Evolutionary conservation across 2,329 filamentous ascomycete species (phyloP).

Genomic region (Penicillium sp.): DNA sequence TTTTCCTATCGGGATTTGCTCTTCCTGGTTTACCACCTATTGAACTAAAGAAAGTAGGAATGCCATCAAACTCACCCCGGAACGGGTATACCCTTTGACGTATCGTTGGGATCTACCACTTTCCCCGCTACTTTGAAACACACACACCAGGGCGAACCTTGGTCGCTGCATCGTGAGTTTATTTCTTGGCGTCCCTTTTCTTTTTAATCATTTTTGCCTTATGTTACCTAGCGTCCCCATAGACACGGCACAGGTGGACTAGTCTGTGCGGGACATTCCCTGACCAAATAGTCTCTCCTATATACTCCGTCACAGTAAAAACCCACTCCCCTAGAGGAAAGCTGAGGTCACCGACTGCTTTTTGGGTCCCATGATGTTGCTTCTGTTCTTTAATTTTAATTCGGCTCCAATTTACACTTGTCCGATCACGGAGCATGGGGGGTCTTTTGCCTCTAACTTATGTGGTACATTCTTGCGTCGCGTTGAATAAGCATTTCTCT

Average conservation of each 20-base stretch:
- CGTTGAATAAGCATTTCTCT: conserved; percentile 10
- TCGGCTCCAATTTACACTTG: conserved; percentile 2
- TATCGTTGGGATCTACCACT: conserved; percentile 27
- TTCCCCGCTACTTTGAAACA: conserved; percentile 39
- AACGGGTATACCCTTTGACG: conserved; percentile 36
- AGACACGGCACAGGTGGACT: conserved; percentile 25
- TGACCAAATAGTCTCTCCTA: conserved; percentile 1
- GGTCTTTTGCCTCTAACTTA: not conserved
- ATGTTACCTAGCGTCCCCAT: conserved; percentile 6
- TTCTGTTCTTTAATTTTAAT: not conserved
- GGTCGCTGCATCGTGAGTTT: conserved; percentile 30
- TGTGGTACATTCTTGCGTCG: conserved; percentile 1
- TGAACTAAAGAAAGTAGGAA: not conserved
- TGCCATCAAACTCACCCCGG: not conserved
- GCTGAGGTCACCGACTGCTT: conserved; percentile 23
- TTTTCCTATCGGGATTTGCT: not conserved
- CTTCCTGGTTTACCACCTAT: not conserved
- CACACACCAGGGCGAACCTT: conserved; percentile 31
- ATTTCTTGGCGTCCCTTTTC: conserved; percentile 29
- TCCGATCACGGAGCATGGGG: conserved; percentile 11
- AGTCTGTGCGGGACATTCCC: conserved; percentile 24
- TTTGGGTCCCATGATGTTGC: conserved; percentile 24
- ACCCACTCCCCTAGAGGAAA: conserved; percentile 1
- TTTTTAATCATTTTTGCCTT: conserved; percentile 6
- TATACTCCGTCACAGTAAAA: conserved; percentile 1